Evolutionary conservation across 202 grass and related monocot species (phyloP).

Genomic region (Brachypodium distachyon): DNA sequence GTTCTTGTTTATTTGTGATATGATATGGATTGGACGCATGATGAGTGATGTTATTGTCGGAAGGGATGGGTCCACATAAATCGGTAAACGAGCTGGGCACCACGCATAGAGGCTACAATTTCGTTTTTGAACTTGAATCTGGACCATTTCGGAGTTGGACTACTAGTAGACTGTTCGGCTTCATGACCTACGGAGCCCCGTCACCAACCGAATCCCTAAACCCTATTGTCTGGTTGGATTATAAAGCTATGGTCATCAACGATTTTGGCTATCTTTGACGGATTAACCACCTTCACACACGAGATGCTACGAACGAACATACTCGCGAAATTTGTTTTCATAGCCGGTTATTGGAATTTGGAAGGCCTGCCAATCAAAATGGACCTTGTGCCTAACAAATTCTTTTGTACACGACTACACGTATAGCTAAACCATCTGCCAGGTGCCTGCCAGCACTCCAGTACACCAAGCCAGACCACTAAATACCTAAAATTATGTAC

Average conservation of each 20-base stretch:
- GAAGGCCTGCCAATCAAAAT: neutral
- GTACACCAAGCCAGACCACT: neutral
- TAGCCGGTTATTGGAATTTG: neutral
- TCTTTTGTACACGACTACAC: neutral
- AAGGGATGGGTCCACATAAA: neutral
- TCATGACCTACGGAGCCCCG: neutral
- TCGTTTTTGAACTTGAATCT: neutral
- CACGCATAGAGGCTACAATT: too few species aligned
- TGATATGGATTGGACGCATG: neutral
- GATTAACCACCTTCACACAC: neutral
- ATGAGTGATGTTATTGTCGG: neutral
- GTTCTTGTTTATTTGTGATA: neutral
- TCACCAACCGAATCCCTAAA: too few species aligned
- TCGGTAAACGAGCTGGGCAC: constrained; percentile 20
- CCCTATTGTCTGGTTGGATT: too few species aligned
- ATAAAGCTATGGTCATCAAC: too few species aligned
- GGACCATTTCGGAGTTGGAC: neutral
- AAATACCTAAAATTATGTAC: too few species aligned
- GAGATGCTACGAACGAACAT: neutral
- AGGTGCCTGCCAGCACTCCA: neutral
- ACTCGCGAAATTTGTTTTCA: neutral
- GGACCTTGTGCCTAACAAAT: neutral
- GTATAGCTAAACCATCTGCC: too few species aligned
- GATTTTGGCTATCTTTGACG: neutral
- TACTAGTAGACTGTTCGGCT: neutral